Base-by-base conservation (phyloP, 2,329 filamentous ascomycete genomes). In the Acrodontium crateriforme region DNA sequence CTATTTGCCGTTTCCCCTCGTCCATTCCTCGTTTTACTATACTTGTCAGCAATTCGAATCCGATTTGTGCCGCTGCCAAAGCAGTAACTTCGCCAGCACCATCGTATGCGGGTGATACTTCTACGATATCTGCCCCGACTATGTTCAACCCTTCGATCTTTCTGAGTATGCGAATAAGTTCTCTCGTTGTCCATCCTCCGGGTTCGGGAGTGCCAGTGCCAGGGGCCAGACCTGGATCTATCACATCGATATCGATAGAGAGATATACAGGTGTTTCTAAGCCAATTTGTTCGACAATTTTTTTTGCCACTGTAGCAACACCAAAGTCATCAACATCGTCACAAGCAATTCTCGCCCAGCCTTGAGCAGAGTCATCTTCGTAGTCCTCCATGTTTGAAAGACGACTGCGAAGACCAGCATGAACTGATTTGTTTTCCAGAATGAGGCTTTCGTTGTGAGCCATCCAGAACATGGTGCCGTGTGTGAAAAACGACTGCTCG, bases 381-480 rank as follows among this genome's bases (percentile, higher is more conserved):
- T 75, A 71, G 51, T 81, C 79, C 49, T 80, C 78, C 3, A 57
- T 60, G 43, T 67, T 76, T 0, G 70, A 73, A 4, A 93, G 63
- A 2, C 82, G 67, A 0, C 82, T 91, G 24, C 84, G 74, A 27
- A 92, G 61, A 2, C 84, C 84, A 0, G 81, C 84, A 52, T 93
- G 84, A 5, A 89, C 80, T 13, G 72, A 79, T 0, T 70, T 76
- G 9, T 63, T 59, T 52, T 87, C 85, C 35, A 70, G 65, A 32
- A 92, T 74, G 15, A 93, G 59, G 0, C 80, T 81, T 52, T 92
- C 84, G 16, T 74, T 73, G 26, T 75, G 74, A 5, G 84, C 84
- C 41, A 87, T 69, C 78, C 82, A 87, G 64, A 92, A 92, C 74
- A 92, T 89, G 41, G 72, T 81, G 4, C 85, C 84, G 54, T 93